phyloP scores from a whole-genome alignment of 805 yeast species.

The Nakazawaea pomicola region DNA sequence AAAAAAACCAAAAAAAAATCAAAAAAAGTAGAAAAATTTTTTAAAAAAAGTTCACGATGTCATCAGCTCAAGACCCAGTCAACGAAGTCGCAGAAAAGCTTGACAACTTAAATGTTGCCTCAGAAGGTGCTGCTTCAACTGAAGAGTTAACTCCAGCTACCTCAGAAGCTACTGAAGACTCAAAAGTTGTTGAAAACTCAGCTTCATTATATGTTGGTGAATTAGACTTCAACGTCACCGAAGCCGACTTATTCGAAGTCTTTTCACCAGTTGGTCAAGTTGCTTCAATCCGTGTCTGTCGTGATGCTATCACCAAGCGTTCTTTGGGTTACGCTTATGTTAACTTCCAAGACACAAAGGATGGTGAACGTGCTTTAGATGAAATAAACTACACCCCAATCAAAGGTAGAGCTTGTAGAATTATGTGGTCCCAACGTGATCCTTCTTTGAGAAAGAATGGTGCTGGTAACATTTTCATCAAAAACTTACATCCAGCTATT shows the following conservation, averaged over 20 bases:
- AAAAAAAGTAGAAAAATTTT: conserved; percentile 7
- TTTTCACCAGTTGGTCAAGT: conserved; percentile 95
- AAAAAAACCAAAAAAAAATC: conserved; percentile 5
- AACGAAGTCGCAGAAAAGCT: conserved; percentile 13
- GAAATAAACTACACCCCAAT: conserved; percentile 91
- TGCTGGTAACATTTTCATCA: conserved; percentile 94
- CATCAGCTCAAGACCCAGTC: conserved; percentile 13
- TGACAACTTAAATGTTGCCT: conserved; percentile 9
- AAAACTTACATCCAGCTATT: conserved; percentile 96
- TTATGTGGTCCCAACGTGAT: conserved; percentile 99
- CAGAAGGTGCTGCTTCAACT: conserved; percentile 5
- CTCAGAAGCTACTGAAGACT: conserved; percentile 5
- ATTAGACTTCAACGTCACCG: conserved; percentile 86
- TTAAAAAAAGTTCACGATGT: conserved; percentile 6
- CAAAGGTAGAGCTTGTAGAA: conserved; percentile 96
- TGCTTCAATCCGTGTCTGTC: conserved; percentile 95
- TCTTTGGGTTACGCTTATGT: conserved; percentile 98
- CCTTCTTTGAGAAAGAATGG: conserved; percentile 93
- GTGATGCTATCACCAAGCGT: conserved; percentile 95
- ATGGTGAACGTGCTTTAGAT: conserved; percentile 92
- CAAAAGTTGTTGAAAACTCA: conserved; percentile 36
- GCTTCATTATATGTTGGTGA: conserved; percentile 98
- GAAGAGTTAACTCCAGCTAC: conserved; percentile 6
- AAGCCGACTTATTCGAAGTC: conserved; percentile 90
- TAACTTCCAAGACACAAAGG: conserved; percentile 83